Evolutionary conservation across 129 eudicot genomes (phyloP).

Genomic region (Daucus carota): DH1_v3.0 NC_030388.2:11193001-11193500

Average conservation of each 20-base stretch:
- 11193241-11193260: neutral
- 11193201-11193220: neutral
- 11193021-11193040: neutral
- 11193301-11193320: neutral
- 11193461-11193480: neutral
- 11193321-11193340: conserved; percentile 19
- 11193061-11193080: neutral
- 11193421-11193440: conserved; percentile 37
- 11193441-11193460: neutral
- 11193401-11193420: conserved; percentile 66
- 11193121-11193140: neutral
- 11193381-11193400: conserved; percentile 84
- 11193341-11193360: conserved; percentile 83
- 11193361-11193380: conserved; percentile 64
- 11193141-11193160: neutral
- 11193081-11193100: neutral
- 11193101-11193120: neutral
- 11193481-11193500: neutral
- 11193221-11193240: neutral
- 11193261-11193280: neutral
- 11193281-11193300: neutral
- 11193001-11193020: neutral
- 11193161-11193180: neutral
- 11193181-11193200: neutral
- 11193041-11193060: neutral